Base-by-base conservation (phyloP, 768 basidiomycete genomes). In the Hericium rajendrae region DNA sequence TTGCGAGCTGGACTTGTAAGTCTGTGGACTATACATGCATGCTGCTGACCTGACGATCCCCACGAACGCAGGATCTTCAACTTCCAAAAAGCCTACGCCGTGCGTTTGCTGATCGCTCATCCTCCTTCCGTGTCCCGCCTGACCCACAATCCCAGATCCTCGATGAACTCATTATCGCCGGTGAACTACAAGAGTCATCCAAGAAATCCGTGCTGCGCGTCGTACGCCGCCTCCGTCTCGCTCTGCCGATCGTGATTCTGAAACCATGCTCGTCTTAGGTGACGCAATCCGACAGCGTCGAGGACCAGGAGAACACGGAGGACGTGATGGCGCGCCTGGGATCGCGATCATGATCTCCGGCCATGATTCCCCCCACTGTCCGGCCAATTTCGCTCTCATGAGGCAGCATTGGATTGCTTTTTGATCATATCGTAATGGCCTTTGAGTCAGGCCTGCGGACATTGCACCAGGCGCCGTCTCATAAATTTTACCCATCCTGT, bases 41-140 rank as follows among this genome's bases (percentile, higher is more conserved):
- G 24, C 58, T 26, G 58, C 57, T 48, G 32, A 38, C 40, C 38
- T 15, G 16, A 18, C 40, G 16, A n/a, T 8, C 28, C n/a, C 16
- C 10, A 20, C 24, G 15, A 18, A 12, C 41, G 18, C 63, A 94
- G 91, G 54, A 95, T 97, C 63, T 98, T 97, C 81, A 97, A 97
- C 74, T 97, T 97, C 69, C 90, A 97, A 68, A 91, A 93, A 70
- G 95, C 94, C 1, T 97, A 93, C 68, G 84, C 90, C 4, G 94
- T 90, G 60, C 48, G 75, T 67, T 9, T 15, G 37, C 53, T 2
- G 3, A 26, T 12, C 18, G 11, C 40, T 11, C 48, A 15, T 43
- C 51, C 24, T 24, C 26, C 15, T 16, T n/a, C 4, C 15, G 40
- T 22, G n/a, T n/a, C 39, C 20, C 18, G 56, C 56, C 4, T 24